Evolutionary conservation across 2,329 filamentous ascomycete species (phyloP).

Genomic region (Ilyonectria robusta): DNA sequence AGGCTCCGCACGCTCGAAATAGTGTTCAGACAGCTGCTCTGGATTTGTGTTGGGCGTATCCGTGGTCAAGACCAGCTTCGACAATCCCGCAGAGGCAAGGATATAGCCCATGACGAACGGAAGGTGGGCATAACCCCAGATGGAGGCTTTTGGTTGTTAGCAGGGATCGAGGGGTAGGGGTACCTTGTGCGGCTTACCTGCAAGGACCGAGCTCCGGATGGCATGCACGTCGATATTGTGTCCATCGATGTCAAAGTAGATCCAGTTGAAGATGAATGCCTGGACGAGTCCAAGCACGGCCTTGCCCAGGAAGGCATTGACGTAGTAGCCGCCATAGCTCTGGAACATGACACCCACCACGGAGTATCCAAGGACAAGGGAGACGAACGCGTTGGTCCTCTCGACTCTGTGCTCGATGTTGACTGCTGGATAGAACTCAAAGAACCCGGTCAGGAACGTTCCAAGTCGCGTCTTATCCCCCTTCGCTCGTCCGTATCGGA

Average conservation of each 20-base stretch:
- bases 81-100: conserved; percentile 70
- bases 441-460: conserved; percentile 53
- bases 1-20: conserved; percentile 62
- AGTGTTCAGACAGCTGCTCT: conserved; percentile 65
- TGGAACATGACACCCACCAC: conserved; percentile 75
- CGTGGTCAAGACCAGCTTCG: conserved; percentile 70
- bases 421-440: conserved; percentile 73
- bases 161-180: neutral
- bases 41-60: conserved; percentile 65
- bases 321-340: conserved; percentile 59
- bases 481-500: conserved; percentile 48
- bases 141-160: conserved; percentile 54
- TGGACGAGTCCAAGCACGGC: conserved; percentile 71
- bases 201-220: conserved; percentile 66
- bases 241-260: conserved; percentile 75
- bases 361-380: conserved; percentile 75
- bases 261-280: conserved; percentile 73
- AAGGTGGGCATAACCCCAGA: conserved; percentile 71
- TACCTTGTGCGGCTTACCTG: conserved; percentile 52
- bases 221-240: conserved; percentile 71
- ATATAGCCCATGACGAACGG: conserved; percentile 76
- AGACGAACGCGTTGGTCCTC: conserved; percentile 75
- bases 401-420: conserved; percentile 79
- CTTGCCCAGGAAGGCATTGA: conserved; percentile 74
- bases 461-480: conserved; percentile 38